Percentiles rank a stretch among this genome's conserved stretches.
Evolutionary conservation across 1,284 basidiomycete species (phyloP).

Genomic region (Golubevia sp.): DNA sequence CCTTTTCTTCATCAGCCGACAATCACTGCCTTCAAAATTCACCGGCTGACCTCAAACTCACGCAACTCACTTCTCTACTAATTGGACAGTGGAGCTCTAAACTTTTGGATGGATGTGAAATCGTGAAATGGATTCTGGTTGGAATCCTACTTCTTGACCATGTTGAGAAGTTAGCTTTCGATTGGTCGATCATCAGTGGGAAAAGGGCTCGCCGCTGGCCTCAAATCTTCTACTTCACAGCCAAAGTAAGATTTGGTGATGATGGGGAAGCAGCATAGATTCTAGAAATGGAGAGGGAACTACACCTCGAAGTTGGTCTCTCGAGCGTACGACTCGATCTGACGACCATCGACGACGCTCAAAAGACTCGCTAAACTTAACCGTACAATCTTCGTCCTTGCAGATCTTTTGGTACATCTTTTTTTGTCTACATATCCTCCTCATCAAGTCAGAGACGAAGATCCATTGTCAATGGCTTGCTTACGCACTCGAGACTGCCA

Average conservation of each 20-base stretch:
- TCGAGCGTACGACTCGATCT: too few species aligned
- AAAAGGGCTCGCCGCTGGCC: constrained; percentile 7
- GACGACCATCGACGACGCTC: too few species aligned
- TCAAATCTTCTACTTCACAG: constrained; percentile 13
- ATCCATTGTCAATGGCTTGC: constrained; percentile 9
- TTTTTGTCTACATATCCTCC: constrained; percentile 2
- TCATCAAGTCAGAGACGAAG: constrained; percentile 1
- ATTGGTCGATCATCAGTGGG: constrained; percentile 9
- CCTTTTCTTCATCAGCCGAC: too few species aligned
- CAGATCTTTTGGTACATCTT: constrained; percentile 9
- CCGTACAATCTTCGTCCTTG: too few species aligned
- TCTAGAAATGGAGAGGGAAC: too few species aligned
- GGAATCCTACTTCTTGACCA: neutral
- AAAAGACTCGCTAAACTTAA: too few species aligned
- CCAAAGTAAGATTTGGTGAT: constrained; percentile 6
- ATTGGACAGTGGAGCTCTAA: neutral
- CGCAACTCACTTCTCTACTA: neutral
- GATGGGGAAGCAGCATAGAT: too few species aligned
- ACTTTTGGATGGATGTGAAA: neutral
- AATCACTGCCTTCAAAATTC: neutral
- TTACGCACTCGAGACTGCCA: constrained; percentile 7
- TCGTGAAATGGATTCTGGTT: neutral
- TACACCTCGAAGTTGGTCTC: too few species aligned
- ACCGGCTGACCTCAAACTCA: too few species aligned
- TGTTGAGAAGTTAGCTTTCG: constrained; percentile 2